Evolutionary conservation across 192 early-diverging fungal species (phyloP).

Genomic region (Coemansia sp.): DNA sequence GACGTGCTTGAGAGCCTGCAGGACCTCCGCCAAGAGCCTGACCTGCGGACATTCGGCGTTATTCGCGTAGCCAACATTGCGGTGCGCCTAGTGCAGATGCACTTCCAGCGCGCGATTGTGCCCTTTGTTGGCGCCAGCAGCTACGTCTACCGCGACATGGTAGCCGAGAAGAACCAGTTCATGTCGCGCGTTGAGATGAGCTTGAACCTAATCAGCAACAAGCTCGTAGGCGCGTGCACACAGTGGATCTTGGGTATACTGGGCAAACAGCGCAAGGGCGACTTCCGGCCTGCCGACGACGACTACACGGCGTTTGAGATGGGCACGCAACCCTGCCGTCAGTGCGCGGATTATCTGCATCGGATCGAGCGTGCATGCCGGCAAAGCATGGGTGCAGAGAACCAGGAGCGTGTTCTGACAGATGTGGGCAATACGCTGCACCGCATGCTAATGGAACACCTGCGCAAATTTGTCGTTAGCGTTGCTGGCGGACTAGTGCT

Average conservation of each 20-base stretch:
- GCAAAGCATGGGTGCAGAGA: conserved; percentile 70
- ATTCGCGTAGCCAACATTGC: conserved; percentile 35
- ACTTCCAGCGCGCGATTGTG: conserved; percentile 46
- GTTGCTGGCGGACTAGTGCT: conserved; percentile 86
- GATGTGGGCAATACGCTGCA: conserved; percentile 84
- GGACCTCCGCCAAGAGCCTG: conserved; percentile 45
- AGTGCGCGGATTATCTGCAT: conserved; percentile 75
- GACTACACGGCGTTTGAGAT: conserved; percentile 67
- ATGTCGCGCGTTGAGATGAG: conserved; percentile 79
- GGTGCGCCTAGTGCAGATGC: conserved; percentile 35
- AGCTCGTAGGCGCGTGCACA: conserved; percentile 59
- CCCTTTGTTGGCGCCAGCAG: conserved; percentile 46
- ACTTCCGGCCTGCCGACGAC: conserved; percentile 91
- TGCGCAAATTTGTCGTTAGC: conserved; percentile 85
- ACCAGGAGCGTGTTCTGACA: conserved; percentile 71
- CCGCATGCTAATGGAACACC: conserved; percentile 86
- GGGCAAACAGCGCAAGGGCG: conserved; percentile 79
- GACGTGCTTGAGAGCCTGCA: conserved; percentile 52
- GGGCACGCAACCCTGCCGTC: conserved; percentile 80
- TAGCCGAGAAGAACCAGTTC: conserved; percentile 85
- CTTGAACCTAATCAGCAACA: conserved; percentile 71
- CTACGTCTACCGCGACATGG: conserved; percentile 79
- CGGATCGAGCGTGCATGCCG: conserved; percentile 61
- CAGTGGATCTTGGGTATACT: conserved; percentile 72
- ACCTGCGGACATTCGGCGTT: conserved; percentile 25